A percentile compares a stretch with the other conserved stretches of the same genome.
Evolutionary conservation across 495 filamentous ascomycete genomes (phyloP).

Genomic region (Neurospora sp.): DNA sequence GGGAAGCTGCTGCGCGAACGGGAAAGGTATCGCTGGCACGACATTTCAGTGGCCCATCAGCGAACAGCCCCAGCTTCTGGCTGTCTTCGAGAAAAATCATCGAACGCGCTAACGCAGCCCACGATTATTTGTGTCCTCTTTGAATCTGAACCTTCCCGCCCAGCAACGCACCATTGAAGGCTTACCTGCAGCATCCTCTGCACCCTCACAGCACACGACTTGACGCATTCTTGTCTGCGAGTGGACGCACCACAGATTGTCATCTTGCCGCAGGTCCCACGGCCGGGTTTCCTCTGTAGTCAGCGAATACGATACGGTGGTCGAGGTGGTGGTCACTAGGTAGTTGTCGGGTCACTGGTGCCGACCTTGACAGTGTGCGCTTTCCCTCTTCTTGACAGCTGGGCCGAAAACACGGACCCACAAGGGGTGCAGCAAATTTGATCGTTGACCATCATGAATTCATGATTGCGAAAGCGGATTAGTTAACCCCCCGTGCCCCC

Average conservation of each 20-base stretch:
- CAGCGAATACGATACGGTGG: not conserved
- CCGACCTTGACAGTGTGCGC: not conserved
- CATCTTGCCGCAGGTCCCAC: not conserved
- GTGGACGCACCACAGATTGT: not conserved
- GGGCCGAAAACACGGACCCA: not conserved
- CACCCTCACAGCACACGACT: not conserved
- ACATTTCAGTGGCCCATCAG: slow-evolving; percentile 6
- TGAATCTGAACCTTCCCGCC: not conserved
- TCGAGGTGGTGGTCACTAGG: not conserved
- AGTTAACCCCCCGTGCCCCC: not conserved
- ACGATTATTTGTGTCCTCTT: not conserved
- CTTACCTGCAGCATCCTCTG: not conserved
- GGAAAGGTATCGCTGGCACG: slow-evolving; percentile 15
- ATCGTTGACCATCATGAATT: not conserved
- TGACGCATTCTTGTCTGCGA: not conserved
- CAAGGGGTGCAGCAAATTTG: not conserved
- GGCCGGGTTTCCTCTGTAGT: not conserved
- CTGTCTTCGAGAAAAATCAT: slow-evolving; percentile 27
- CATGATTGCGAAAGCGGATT: not conserved
- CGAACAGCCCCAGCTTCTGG: slow-evolving; percentile 18
- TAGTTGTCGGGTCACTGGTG: not conserved
- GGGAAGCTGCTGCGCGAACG: slow-evolving; percentile 14
- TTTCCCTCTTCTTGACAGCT: not conserved
- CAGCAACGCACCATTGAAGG: not conserved
- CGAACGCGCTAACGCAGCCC: slow-evolving; percentile 21